Base-by-base conservation (phyloP, 2,329 filamentous ascomycete genomes). In the Rhynchosporium agropyri region DNA sequence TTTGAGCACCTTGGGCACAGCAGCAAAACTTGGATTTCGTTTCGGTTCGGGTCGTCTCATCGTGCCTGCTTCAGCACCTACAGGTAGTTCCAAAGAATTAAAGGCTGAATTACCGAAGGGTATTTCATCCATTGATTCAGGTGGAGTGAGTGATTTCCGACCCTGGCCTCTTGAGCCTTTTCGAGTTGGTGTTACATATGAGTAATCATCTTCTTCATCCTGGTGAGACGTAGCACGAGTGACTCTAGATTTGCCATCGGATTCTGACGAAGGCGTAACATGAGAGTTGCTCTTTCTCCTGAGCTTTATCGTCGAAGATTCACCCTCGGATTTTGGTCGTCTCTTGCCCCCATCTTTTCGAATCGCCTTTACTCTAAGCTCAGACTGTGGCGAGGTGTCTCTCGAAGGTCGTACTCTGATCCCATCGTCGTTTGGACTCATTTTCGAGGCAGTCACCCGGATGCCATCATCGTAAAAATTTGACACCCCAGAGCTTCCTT, bases 61-160 rank as follows among this genome's bases (percentile, higher is more conserved):
- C 62, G 77, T 80, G 33, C 76, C 75, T n/a, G 79, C 76, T 59
- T 82, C 77, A 5, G 79, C 79, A 26, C 79, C 78, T 0, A 81
- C 70, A 0, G 84, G 80, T 1, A 88, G 73, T 59, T 88, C 85
- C 6, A 88, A 77, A 69, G 85, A 84, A 67, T 84, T 88, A 68
- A 89, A 88, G n/a, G 86, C 86, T 20, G 86, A 88, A 66, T 84
- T 83, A 5, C 86, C 86, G 71, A 87, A 82, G 0, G 85, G 85
- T 55, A 88, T 84, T 43, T 88, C 84, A 15, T 83, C 84, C 40
- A 87, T 71, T 2, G 83, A 82, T 66, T 84, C 69, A 12, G 69
- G 54, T 4, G 67, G 64, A 28, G 69, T 69, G 33, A 53, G 64
- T 31, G 68, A 69, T 59, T 68, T 73, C 40, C 66, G 57, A 48